Conservation (phyloP, 2,329 filamentous ascomycete species). For the Colletotrichum musicola region DNA sequence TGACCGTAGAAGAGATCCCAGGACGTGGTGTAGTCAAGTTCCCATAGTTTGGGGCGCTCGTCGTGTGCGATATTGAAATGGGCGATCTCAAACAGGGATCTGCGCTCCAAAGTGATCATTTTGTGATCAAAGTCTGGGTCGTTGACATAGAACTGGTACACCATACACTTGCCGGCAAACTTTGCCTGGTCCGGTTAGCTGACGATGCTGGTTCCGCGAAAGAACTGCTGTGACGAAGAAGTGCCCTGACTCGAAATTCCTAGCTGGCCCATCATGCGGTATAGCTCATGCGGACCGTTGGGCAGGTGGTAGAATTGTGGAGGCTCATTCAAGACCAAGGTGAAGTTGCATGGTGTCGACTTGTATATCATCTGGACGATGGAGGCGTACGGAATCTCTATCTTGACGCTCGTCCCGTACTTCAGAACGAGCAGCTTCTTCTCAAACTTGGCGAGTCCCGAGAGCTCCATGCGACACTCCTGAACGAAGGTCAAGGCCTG, state of each 20-base stretch:
- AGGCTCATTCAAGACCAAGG: conserved; percentile 64
- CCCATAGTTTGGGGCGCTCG: not conserved
- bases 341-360: conserved; percentile 53
- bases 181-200: conserved; percentile 46
- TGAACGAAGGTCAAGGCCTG: conserved; percentile 57
- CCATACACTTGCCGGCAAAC: conserved; percentile 56
- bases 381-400: conserved; percentile 61
- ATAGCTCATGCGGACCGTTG: not conserved
- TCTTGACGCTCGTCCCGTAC: conserved; percentile 39
- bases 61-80: conserved; percentile 40
- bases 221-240: not conserved
- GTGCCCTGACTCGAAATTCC: not conserved
- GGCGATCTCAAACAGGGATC: conserved; percentile 27
- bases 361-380: conserved; percentile 60
- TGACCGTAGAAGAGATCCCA: conserved; percentile 42
- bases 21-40: conserved; percentile 40
- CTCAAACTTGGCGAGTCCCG: conserved; percentile 56
- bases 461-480: conserved; percentile 53
- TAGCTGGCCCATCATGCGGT: not conserved
- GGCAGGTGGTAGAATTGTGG: conserved; percentile 59
- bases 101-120: conserved; percentile 42
- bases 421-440: conserved; percentile 57
- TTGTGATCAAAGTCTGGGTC: conserved; percentile 44
- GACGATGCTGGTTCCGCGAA: conserved; percentile 40
- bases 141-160: conserved; percentile 55